These are phyloP conservation scores for Populus simonii DNA, from an alignment of 345 rosid genomes.

Conservation along the genomic window DNA sequence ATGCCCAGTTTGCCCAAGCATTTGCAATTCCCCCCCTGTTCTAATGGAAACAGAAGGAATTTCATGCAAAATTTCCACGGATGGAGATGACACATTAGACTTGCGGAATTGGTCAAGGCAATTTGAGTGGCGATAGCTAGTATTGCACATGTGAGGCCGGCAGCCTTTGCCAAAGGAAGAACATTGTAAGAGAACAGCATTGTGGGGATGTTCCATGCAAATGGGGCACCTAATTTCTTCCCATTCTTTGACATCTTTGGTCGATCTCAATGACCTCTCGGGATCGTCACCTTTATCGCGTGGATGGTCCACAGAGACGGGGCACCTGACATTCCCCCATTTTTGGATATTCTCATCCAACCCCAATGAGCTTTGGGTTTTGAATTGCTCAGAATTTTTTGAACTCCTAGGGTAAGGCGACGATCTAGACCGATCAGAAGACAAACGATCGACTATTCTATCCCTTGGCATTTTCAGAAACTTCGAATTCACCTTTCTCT, in stretches of 20 bases:
- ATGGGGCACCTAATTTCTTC: slow-evolving; percentile 63
- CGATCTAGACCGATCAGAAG: slow-evolving; percentile 19
- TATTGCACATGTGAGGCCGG: slow-evolving; percentile 68
- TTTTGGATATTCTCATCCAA: not conserved
- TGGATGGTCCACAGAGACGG: not conserved
- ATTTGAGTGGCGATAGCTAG: slow-evolving; percentile 65
- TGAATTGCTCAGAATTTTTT: slow-evolving; percentile 29
- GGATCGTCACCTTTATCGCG: not conserved
- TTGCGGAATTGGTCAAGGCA: slow-evolving; percentile 52
- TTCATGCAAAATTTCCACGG: slow-evolving; percentile 27
- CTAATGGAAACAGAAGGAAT: slow-evolving; percentile 8
- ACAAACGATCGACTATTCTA: slow-evolving; percentile 26
- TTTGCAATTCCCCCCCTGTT: too few species aligned
- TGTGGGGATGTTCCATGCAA: slow-evolving; percentile 82
- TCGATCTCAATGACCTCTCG: not conserved
- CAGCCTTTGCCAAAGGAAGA: slow-evolving; percentile 60
- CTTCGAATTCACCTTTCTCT: not conserved
- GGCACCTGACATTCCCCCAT: not conserved
- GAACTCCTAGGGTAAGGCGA: slow-evolving; percentile 6
- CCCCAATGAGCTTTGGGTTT: slow-evolving; percentile 18
- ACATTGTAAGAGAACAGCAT: slow-evolving; percentile 60
- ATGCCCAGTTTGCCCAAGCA: not conserved
- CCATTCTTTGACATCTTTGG: slow-evolving; percentile 48
- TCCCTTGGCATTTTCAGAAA: slow-evolving; percentile 48
- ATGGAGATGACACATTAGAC: slow-evolving; percentile 26